Evolutionary conservation across 2,329 filamentous ascomycete species (phyloP).

Genomic region (Xylaria multiplex): DNA sequence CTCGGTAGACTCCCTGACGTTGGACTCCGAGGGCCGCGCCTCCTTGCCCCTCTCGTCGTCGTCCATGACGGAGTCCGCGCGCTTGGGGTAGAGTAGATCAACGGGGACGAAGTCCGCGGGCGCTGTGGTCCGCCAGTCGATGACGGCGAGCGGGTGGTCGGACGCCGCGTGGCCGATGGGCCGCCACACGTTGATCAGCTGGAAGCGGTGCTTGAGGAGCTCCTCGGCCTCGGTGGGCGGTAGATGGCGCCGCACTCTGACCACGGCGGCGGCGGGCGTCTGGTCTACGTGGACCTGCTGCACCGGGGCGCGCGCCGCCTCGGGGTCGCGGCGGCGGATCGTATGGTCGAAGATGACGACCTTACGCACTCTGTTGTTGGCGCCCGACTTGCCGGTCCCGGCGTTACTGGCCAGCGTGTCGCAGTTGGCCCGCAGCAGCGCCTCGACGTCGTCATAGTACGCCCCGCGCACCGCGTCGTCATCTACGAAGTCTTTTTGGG

Average conservation of each 20-base stretch:
- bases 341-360: constrained; percentile 79
- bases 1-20: constrained; percentile 60
- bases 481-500: constrained; percentile 65
- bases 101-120: constrained; percentile 68
- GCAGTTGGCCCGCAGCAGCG: constrained; percentile 60
- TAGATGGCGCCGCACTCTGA: constrained; percentile 70
- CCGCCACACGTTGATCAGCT: constrained; percentile 78
- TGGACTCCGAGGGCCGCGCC: constrained; percentile 53
- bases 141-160: constrained; percentile 69
- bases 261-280: constrained; percentile 69
- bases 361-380: constrained; percentile 38
- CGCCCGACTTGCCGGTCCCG: constrained; percentile 14
- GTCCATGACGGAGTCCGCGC: constrained; percentile 45
- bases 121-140: constrained; percentile 69
- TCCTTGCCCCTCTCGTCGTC: constrained; percentile 71
- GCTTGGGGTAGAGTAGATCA: constrained; percentile 68
- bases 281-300: constrained; percentile 79
- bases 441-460: constrained; percentile 72
- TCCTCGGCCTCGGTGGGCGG: constrained; percentile 63
- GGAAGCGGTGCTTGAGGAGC: constrained; percentile 65
- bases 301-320: constrained; percentile 70
- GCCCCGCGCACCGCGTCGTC: constrained; percentile 62
- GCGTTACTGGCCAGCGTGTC: constrained; percentile 51
- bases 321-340: constrained; percentile 66
- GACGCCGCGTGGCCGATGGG: constrained; percentile 70